phyloP scores from a whole-genome alignment of 2,329 filamentous ascomycete species.

The Sphaerulina musiva region DNA sequence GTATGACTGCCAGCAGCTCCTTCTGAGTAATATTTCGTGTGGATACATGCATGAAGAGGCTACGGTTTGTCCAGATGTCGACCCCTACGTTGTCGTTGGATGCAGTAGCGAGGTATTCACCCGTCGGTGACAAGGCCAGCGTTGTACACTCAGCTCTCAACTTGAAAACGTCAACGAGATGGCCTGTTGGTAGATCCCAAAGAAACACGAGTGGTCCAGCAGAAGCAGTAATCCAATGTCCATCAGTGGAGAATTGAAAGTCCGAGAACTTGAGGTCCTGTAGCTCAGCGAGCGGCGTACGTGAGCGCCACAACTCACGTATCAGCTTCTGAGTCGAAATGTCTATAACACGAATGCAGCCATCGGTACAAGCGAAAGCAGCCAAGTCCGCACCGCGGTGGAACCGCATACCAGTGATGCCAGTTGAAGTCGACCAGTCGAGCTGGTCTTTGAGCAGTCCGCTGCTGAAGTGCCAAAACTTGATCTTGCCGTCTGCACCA shows the following conservation, averaged over 20 bases:
- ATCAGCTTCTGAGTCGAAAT: constrained; percentile 85
- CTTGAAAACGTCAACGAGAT: constrained; percentile 86
- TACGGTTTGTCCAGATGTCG: constrained; percentile 93
- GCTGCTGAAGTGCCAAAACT: constrained; percentile 94
- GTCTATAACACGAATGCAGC: constrained; percentile 81
- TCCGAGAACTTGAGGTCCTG: constrained; percentile 30
- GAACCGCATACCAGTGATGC: constrained; percentile 70
- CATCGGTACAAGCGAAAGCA: constrained; percentile 81
- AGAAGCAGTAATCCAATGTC: constrained; percentile 85
- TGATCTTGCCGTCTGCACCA: constrained; percentile 82
- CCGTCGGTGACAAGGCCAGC: constrained; percentile 79
- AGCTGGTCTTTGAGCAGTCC: constrained; percentile 74
- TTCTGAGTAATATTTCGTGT: constrained; percentile 77
- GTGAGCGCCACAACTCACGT: constrained; percentile 81
- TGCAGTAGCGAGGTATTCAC: constrained; percentile 89
- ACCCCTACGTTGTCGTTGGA: constrained; percentile 77
- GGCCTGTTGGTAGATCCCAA: constrained; percentile 93
- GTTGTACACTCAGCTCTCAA: constrained; percentile 73
- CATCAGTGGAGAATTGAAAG: constrained; percentile 74
- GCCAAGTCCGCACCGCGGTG: constrained; percentile 78
- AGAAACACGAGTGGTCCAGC: constrained; percentile 75
- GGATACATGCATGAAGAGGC: constrained; percentile 80
- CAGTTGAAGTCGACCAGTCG: constrained; percentile 71
- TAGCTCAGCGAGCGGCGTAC: constrained; percentile 23
- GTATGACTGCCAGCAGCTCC: constrained; percentile 57